These are phyloP conservation scores for Sphagnum contortum DNA, from an alignment of 225 moss, liverwort and hornwort species.

Conservation along the genomic window DNA sequence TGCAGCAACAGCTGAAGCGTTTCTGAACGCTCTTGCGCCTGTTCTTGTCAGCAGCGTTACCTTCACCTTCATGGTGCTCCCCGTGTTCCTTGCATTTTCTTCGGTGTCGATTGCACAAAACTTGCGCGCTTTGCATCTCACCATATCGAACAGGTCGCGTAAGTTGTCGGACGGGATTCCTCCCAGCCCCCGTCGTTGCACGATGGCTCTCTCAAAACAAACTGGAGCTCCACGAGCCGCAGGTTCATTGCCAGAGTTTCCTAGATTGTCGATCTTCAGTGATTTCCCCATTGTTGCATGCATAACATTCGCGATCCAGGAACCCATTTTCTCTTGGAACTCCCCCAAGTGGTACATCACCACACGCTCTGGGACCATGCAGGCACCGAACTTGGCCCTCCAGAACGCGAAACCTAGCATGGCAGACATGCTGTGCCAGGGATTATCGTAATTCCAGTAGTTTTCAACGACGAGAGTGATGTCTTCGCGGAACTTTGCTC, in stretches of 20 bases:
- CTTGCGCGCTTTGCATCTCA: conserved; percentile 61
- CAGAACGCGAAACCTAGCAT: conserved; percentile 59
- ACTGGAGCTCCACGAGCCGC: conserved; percentile 4
- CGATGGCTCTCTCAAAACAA: conserved; percentile 69
- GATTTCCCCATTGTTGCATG: conserved; percentile 41
- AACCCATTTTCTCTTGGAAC: conserved; percentile 46
- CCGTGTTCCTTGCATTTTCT: neutral
- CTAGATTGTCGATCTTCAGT: conserved; percentile 27
- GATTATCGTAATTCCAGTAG: conserved; percentile 76
- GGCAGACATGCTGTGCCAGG: conserved; percentile 84
- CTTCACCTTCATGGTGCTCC: neutral
- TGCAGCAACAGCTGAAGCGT: conserved; percentile 21
- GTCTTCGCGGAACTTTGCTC: conserved; percentile 32
- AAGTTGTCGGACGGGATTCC: conserved; percentile 28
- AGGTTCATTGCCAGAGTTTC: neutral
- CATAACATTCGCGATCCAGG: conserved; percentile 56
- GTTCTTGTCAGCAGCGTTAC: conserved; percentile 21
- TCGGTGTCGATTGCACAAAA: conserved; percentile 24
- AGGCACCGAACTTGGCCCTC: conserved; percentile 24
- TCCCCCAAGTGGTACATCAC: conserved; percentile 80
- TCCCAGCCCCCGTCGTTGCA: conserved; percentile 70
- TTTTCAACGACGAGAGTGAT: conserved; percentile 69
- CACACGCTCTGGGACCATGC: conserved; percentile 41
- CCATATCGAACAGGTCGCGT: conserved; percentile 40
- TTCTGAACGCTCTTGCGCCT: conserved; percentile 29